Percentiles rank a stretch among this genome's conserved stretches.
Conservation (phyloP, 2,329 filamentous ascomycete species). For the Penicillium digitatum region DNA sequence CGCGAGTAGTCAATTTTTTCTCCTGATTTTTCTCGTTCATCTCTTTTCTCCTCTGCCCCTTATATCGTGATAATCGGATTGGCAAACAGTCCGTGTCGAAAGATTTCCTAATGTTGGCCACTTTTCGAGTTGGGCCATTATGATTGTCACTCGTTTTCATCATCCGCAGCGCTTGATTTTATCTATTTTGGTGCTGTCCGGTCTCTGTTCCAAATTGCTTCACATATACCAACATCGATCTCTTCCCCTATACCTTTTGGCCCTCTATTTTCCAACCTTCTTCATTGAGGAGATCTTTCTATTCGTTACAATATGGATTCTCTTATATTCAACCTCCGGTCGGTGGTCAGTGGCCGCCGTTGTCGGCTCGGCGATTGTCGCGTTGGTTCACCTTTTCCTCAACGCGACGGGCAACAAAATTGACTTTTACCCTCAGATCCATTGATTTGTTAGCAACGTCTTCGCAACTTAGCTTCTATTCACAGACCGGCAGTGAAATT, state of each 20-base stretch:
- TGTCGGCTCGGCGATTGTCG: constrained; percentile 18
- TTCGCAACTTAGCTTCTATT: constrained; percentile 32
- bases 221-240: constrained; percentile 28
- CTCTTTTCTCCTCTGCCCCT: background rate
- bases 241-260: constrained; percentile 19
- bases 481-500: constrained; percentile 30
- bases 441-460: constrained; percentile 23
- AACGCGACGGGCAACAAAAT: background rate
- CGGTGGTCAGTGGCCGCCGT: constrained; percentile 15
- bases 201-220: constrained; percentile 28
- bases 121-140: constrained; percentile 7
- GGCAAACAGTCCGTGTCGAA: background rate
- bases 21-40: background rate
- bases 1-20: constrained; percentile 3
- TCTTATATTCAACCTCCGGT: constrained; percentile 24
- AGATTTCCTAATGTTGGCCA: constrained; percentile 1
- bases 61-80: constrained; percentile 2
- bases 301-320: constrained; percentile 20
- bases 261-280: constrained; percentile 30
- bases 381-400: constrained; percentile 17
- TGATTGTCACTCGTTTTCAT: constrained; percentile 23
- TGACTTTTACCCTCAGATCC: constrained; percentile 11
- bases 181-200: constrained; percentile 25
- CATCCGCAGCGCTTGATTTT: constrained; percentile 27
- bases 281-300: constrained; percentile 28